Percentiles rank a stretch among this genome's conserved stretches.
Evolutionary conservation across 352 stramenopile species (phyloP).

Genomic region (Globisporangium yorkense): DNA sequence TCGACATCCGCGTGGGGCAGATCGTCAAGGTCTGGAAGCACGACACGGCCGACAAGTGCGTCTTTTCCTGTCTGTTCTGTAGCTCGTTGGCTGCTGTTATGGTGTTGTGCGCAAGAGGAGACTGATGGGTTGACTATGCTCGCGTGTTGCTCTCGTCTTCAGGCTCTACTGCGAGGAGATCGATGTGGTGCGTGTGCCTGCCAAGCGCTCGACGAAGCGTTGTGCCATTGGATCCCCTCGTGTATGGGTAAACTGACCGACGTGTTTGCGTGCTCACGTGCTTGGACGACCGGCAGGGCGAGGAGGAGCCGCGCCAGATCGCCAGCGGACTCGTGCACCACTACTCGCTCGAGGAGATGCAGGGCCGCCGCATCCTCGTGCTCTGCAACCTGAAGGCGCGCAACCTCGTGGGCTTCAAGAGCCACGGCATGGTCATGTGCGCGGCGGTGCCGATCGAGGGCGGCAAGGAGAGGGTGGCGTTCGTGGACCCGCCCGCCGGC

Average conservation of each 20-base stretch:
- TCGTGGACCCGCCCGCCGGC: slow-evolving; percentile 76
- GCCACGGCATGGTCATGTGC: slow-evolving; percentile 91
- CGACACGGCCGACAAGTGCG: slow-evolving; percentile 83
- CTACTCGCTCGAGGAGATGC: slow-evolving; percentile 87
- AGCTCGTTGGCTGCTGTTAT: neutral
- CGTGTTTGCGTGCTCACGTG: neutral
- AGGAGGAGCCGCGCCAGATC: slow-evolving; percentile 82
- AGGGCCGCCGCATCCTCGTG: slow-evolving; percentile 77
- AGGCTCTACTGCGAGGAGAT: slow-evolving; percentile 91
- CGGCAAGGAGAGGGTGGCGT: slow-evolving; percentile 76
- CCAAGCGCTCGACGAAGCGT: neutral
- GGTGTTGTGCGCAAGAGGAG: neutral
- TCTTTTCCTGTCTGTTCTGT: neutral
- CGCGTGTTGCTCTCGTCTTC: neutral
- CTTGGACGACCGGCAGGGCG: slow-evolving; percentile 22
- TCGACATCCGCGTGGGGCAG: slow-evolving; percentile 89
- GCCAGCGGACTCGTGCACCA: slow-evolving; percentile 82
- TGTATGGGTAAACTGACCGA: neutral
- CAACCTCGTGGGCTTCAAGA: slow-evolving; percentile 88
- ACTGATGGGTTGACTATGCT: neutral
- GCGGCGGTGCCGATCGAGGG: slow-evolving; percentile 58
- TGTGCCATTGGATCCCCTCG: too few species aligned
- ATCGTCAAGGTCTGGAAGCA: slow-evolving; percentile 92
- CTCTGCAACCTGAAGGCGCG: slow-evolving; percentile 90
- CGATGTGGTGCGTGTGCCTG: slow-evolving; percentile 47